These are phyloP conservation scores for Pulveroboletus sp. DNA, from an alignment of 768 basidiomycete genomes.

Conservation along the genomic window DNA sequence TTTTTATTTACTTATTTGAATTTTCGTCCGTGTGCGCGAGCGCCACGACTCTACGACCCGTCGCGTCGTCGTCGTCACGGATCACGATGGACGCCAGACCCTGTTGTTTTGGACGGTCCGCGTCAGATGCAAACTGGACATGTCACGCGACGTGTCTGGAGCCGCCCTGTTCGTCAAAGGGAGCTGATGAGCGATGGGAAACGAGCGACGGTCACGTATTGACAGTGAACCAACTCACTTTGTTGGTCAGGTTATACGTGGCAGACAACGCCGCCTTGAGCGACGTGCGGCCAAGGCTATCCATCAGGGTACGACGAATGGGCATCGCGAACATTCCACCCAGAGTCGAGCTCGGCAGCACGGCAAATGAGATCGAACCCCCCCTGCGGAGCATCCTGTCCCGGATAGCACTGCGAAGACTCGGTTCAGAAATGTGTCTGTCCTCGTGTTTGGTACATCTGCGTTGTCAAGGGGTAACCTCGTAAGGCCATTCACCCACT, in stretches of 20 bases:
- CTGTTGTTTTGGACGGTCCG: too few relatives aligned
- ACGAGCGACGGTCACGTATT: not conserved
- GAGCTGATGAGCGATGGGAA: not conserved
- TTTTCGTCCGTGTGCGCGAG: too few relatives aligned
- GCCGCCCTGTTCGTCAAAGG: not conserved
- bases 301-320: not conserved
- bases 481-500: slow-evolving; percentile 39
- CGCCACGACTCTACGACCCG: too few relatives aligned
- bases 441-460: slow-evolving; percentile 39
- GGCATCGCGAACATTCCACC: not conserved
- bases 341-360: not conserved
- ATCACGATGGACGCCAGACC: too few relatives aligned
- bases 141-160: too few relatives aligned
- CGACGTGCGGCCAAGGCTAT: slow-evolving; percentile 3
- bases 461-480: slow-evolving; percentile 48
- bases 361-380: not conserved
- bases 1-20: too few relatives aligned
- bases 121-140: too few relatives aligned
- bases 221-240: not conserved
- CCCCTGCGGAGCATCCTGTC: not conserved
- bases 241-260: not conserved
- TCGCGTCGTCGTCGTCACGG: too few relatives aligned
- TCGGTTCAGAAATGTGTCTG: not conserved
- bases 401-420: not conserved
- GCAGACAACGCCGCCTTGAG: not conserved